Evolutionary conservation across 352 stramenopile genomes (phyloP), one percentile per base, ranked within the genome.

Genomic region (Aphanomyces invadans): DNA sequence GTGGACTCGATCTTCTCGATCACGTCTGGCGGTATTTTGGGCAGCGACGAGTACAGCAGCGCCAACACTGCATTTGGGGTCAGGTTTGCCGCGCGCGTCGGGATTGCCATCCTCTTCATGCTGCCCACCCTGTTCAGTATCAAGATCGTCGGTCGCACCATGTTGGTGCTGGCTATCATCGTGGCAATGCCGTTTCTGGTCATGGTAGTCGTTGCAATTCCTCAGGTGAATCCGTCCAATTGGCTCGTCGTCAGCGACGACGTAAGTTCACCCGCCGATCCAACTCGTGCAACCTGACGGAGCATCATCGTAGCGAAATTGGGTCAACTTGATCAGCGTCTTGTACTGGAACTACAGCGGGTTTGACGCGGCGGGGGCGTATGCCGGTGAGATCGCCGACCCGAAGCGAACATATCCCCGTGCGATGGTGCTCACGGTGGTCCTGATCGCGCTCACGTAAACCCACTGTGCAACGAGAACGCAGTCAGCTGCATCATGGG

Each of bases 261-360:
- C 28, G 70, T 74, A 74, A 26, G 68, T 69, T 4, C 62, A 73
- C 80, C 25, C 0, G 38, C 69, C 44, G 28, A 19, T 38, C 55
- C 23, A n/a, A n/a, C n/a, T n/a, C n/a, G n/a, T n/a, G n/a, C n/a
- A n/a, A n/a, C n/a, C n/a, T n/a, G n/a, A n/a, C n/a, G n/a, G n/a
- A n/a, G n/a, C n/a, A n/a, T n/a, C n/a, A n/a, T 64, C 42, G 38
- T 52, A 87, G 77, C 72, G 76, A 25, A 73, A 89, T 31, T 90
- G 81, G 81, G 74, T 73, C 15, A 71, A 81, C 4, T 61, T 92
- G 29, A 49, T 92, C 19, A 88, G 81, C 46, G 65, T 82, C 12
- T 66, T 92, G 31, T 92, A 92, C 71, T 92, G 83, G 83, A 92
- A 88, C 54, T 90, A 90, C 70, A 88, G 77, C 55, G 83, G 83